Percentiles rank a stretch among this genome's conserved stretches.
These are phyloP conservation scores for Mitragyna speciosa DNA, from an alignment of 257 asterid species.

Conservation along the genomic window DNA sequence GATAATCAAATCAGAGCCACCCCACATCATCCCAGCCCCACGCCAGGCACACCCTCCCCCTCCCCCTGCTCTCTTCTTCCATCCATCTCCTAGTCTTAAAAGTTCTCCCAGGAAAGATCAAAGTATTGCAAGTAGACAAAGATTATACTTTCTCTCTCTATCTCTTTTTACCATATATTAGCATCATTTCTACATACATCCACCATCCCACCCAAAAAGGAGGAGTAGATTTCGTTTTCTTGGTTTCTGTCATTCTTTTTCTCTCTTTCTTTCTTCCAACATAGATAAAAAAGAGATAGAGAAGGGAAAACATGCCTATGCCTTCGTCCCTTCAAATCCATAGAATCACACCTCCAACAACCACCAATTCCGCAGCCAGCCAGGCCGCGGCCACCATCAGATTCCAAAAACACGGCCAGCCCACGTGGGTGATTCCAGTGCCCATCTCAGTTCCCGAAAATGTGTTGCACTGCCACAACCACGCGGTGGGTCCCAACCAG, in stretches of 20 bases:
- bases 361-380: not conserved
- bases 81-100: not conserved
- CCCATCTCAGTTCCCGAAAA: slow-evolving; percentile 45
- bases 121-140: slow-evolving; percentile 7
- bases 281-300: not conserved
- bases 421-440: slow-evolving; percentile 40
- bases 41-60: not conserved
- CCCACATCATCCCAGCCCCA: accelerated
- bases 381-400: slow-evolving; percentile 4
- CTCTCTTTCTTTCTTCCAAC: slow-evolving; percentile 1
- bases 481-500: slow-evolving; percentile 56
- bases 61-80: not conserved
- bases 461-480: slow-evolving; percentile 57
- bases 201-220: not conserved
- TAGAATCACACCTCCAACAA: slow-evolving; percentile 35
- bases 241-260: not conserved
- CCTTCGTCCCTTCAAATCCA: slow-evolving; percentile 65
- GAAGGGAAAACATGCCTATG: slow-evolving; percentile 28
- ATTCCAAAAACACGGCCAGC: slow-evolving; percentile 33
- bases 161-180: not conserved
- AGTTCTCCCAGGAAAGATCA: slow-evolving; percentile 27
- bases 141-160: not conserved
- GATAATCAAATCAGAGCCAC: slow-evolving; percentile 5
- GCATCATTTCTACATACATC: not conserved
- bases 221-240: not conserved